phyloP scores from a whole-genome alignment of 129 eudicot species.

The Artemisia annua region DNA sequence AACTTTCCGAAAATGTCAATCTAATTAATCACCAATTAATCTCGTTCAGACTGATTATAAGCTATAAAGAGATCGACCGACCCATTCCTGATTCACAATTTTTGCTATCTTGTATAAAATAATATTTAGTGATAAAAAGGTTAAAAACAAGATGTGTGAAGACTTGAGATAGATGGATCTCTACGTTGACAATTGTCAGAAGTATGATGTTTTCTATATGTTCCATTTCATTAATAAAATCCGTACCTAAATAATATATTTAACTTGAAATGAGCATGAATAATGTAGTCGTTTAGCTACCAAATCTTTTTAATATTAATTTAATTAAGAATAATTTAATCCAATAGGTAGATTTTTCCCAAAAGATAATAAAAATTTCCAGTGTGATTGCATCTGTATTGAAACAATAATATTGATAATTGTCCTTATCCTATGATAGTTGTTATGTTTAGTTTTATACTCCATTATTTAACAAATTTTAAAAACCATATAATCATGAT shows the following conservation, averaged over 20 bases:
- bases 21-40: no score
- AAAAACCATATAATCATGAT: no score
- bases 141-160: neutral
- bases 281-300: constrained; percentile 24
- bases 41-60: no score
- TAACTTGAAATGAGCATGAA: constrained; percentile 8
- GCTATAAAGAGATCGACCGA: no score
- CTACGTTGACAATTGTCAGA: constrained; percentile 28
- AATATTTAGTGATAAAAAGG: no score
- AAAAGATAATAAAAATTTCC: neutral
- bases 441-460: neutral
- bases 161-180: constrained; percentile 18
- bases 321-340: constrained; percentile 12
- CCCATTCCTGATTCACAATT: no score
- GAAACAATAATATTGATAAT: neutral
- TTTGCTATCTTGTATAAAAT: no score
- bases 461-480: neutral
- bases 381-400: constrained; percentile 28
- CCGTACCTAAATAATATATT: neutral
- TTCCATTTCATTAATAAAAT: constrained; percentile 10
- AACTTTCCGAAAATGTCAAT: no score
- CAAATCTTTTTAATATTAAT: constrained; percentile 12
- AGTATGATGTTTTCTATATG: constrained; percentile 18
- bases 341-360: constrained; percentile 11
- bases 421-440: neutral